phyloP scores from a whole-genome alignment of 495 filamentous ascomycete genomes.

The Penicillium dipodomyicola region DNA sequence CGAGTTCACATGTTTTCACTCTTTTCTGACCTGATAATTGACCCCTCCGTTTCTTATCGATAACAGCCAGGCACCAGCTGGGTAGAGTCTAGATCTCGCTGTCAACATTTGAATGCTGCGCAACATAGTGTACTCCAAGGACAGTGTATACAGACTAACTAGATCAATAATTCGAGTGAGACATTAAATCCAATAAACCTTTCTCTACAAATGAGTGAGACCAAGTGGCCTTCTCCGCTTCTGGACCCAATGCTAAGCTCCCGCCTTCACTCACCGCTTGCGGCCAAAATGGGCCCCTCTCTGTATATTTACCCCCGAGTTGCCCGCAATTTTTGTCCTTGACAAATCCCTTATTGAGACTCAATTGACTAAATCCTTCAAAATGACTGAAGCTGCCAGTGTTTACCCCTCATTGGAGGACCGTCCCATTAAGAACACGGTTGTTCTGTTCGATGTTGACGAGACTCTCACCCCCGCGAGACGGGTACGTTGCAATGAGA shows the following conservation, averaged over 20 bases:
- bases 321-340: conserved; percentile 10
- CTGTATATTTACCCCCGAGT: conserved; percentile 21
- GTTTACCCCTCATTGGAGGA: conserved; percentile 72
- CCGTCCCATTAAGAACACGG: conserved; percentile 83
- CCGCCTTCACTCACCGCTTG: conserved; percentile 33
- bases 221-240: conserved; percentile 18
- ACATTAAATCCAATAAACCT: not conserved
- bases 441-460: conserved; percentile 93
- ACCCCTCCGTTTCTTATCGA: conserved; percentile 21
- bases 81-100: not conserved
- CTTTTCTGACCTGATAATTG: not conserved
- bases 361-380: conserved; percentile 9
- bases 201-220: not conserved
- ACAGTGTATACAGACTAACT: not conserved
- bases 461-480: conserved; percentile 79
- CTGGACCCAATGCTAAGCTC: conserved; percentile 19
- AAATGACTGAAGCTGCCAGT: conserved; percentile 48
- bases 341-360: not conserved
- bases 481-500: conserved; percentile 49
- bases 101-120: not conserved
- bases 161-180: not conserved
- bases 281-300: conserved; percentile 30
- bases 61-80: conserved; percentile 10
- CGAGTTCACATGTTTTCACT: not conserved
- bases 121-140: not conserved